phyloP scores from a whole-genome alignment of 805 yeast species.

The Metschnikowia gruessii region DNA sequence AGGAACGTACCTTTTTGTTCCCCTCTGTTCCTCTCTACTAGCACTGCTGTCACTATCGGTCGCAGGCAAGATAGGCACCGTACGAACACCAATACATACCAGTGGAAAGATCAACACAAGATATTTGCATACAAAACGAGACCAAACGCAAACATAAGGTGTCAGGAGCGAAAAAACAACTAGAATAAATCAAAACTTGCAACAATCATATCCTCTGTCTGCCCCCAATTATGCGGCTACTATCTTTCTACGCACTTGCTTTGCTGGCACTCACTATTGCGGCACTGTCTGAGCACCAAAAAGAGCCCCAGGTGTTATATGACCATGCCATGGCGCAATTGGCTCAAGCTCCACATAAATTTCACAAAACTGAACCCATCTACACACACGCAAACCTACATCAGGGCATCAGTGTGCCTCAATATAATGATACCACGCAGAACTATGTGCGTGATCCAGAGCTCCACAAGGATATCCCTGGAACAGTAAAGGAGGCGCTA shows the following conservation, averaged over 20 bases:
- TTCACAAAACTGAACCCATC: conserved; percentile 13
- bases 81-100: too few relatives aligned
- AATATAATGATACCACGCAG: conserved; percentile 17
- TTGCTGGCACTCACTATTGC: neutral
- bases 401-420: conserved; percentile 31
- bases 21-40: too few relatives aligned
- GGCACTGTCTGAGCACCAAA: neutral
- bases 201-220: conserved; percentile 5
- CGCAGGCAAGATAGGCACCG: too few relatives aligned
- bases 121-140: too few relatives aligned
- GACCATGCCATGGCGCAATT: conserved; percentile 7
- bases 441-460: conserved; percentile 1
- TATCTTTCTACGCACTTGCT: neutral
- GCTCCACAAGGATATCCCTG: too few relatives aligned
- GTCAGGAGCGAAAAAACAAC: too few relatives aligned
- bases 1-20: too few relatives aligned
- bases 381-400: conserved; percentile 26
- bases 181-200: conserved; percentile 47
- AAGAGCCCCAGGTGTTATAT: conserved; percentile 8
- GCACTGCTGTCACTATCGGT: too few relatives aligned
- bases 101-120: too few relatives aligned
- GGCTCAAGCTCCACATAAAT: conserved; percentile 14
- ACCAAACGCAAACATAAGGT: too few relatives aligned
- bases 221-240: conserved; percentile 3
- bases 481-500: conserved; percentile 2